Evolutionary conservation across 768 basidiomycete species (phyloP), one percentile per base, ranked within the genome.

Genomic region (Crepidotus variabilis): DNA sequence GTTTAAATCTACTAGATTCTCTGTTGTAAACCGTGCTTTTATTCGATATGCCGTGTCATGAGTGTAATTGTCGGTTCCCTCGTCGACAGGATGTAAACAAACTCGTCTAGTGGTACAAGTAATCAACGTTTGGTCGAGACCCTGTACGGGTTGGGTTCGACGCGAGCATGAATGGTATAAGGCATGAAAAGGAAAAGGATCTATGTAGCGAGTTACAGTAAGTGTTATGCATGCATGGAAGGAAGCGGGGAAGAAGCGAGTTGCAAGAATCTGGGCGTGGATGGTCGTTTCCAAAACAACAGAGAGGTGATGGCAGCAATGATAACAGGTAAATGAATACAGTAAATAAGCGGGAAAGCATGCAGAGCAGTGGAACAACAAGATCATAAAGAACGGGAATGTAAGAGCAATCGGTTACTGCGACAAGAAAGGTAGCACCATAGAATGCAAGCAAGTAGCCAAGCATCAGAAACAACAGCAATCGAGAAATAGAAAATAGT

Each of bases 341-440:
- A 20, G 39, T 11, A 20, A 20, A 43, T 14, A 43, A 20, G 14
- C 5, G 39, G 13, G 39, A 14, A 43, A 16, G 39, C 52, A 58
- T 61, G 60, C 61, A 61, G 54, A 58, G 35, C n/a, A 47, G 54
- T 24, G 51, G 33, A 32, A 45, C 50, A 60, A 59, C 56, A 58
- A 60, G 60, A 57, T 3, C 28, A 28, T 28, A 28, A 62, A 65
- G 55, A 61, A 63, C 59, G 55, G 64, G 55, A 63, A 57, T 46
- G 50, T 21, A 56, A 57, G 54, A 64, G 49, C 28, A 28, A 28
- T 28, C 28, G 28, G 28, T 28, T 8, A 65, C 61, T 61, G 56
- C 63, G 65, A 62, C 60, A 57, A 47, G 52, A 13, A 54, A 54
- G 56, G 56, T 34, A 33, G 43, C n/a, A 50, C 45, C 21, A 53